Percentiles rank a stretch among this genome's conserved stretches.
Evolutionary conservation across 1,139 yeast genomes (phyloP).

Genomic region (Pichia sp.): DNA sequence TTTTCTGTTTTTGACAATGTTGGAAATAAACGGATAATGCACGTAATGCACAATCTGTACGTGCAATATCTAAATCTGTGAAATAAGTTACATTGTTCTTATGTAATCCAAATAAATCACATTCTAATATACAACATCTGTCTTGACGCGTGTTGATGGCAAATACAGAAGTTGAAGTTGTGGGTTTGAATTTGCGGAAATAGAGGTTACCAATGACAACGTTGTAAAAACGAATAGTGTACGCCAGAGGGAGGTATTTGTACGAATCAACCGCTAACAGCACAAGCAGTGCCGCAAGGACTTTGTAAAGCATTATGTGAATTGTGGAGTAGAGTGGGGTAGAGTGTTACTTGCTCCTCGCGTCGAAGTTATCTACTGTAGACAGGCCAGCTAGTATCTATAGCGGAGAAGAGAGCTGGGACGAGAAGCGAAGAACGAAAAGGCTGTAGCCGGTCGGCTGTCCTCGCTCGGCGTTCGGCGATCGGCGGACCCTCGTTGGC

Average conservation of each 20-base stretch:
- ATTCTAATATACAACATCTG: slow-evolving; percentile 69
- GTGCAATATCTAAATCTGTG: slow-evolving; percentile 73
- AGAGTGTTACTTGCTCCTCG: too few species aligned
- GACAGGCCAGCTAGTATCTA: too few species aligned
- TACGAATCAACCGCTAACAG: slow-evolving; percentile 21
- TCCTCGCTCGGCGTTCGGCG: too few species aligned
- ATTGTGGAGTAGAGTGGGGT: neutral
- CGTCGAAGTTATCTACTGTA: too few species aligned
- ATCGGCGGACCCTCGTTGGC: too few species aligned
- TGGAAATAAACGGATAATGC: slow-evolving; percentile 7
- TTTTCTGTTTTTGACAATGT: neutral
- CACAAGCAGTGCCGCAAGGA: neutral
- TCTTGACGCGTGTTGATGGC: slow-evolving; percentile 32
- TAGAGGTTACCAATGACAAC: slow-evolving; percentile 36
- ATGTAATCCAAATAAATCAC: slow-evolving; percentile 73
- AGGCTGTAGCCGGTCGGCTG: too few species aligned
- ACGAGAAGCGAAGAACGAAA: too few species aligned
- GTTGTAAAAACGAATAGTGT: slow-evolving; percentile 54
- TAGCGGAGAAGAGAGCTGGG: too few species aligned
- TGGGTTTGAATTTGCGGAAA: slow-evolving; percentile 24
- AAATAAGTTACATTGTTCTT: slow-evolving; percentile 84
- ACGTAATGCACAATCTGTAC: slow-evolving; percentile 54
- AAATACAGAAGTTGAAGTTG: neutral
- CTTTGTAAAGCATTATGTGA: neutral
- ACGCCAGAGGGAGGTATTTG: slow-evolving; percentile 67